phyloP scores from a whole-genome alignment of 768 basidiomycete species.

The Leccinum subgranulosum region DNA sequence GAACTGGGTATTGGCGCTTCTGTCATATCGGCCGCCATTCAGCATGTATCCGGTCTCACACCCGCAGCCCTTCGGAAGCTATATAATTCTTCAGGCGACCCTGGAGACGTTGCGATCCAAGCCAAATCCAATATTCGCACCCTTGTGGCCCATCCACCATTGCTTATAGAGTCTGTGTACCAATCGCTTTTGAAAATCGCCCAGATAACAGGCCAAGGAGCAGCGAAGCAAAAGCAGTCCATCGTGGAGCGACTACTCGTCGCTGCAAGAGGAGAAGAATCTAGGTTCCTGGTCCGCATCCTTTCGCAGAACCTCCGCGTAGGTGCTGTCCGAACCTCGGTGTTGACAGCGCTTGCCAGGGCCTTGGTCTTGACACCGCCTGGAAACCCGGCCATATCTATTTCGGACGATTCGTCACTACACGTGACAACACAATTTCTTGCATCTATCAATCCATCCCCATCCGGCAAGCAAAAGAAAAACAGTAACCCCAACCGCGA shows the following conservation, averaged over 20 bases:
- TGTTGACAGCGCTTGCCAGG: conserved; percentile 76
- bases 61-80: conserved; percentile 55
- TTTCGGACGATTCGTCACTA: conserved; percentile 23
- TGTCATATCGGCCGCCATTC: conserved; percentile 67
- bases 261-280: conserved; percentile 82
- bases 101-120: conserved; percentile 84
- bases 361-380: conserved; percentile 65
- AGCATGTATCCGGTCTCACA: conserved; percentile 66
- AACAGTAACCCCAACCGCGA: conserved; percentile 29
- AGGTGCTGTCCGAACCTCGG: conserved; percentile 82
- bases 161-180: conserved; percentile 66
- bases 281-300: conserved; percentile 76
- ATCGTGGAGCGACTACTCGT: conserved; percentile 82
- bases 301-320: conserved; percentile 77
- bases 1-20: conserved; percentile 71
- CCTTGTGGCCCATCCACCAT: conserved; percentile 65
- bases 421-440: conserved; percentile 24
- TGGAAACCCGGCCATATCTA: conserved; percentile 17
- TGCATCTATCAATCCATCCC: conserved; percentile 16
- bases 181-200: conserved; percentile 65
- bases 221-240: conserved; percentile 70
- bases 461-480: conserved; percentile 30
- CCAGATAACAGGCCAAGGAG: conserved; percentile 67
- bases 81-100: conserved; percentile 75
- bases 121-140: conserved; percentile 77